Conservation (phyloP, 2,329 filamentous ascomycete genomes). For the Fusarium sp. region DNA sequence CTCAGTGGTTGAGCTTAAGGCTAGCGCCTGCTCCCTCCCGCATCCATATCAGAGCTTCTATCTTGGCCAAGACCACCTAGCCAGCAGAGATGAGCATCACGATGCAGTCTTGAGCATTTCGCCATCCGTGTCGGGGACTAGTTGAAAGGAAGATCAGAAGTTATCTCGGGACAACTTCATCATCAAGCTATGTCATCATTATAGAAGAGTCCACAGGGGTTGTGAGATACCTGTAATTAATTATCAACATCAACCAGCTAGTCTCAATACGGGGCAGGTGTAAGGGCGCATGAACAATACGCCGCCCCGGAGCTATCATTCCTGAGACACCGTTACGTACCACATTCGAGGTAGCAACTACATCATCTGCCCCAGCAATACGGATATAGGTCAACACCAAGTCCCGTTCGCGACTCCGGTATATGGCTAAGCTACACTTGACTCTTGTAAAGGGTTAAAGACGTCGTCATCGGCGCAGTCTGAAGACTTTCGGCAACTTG, state of each 20-base stretch:
- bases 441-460: slow-evolving; percentile 8
- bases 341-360: slow-evolving; percentile 28
- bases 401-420: slow-evolving; percentile 12
- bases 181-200: background rate
- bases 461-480: slow-evolving; percentile 27
- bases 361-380: slow-evolving; percentile 36
- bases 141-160: background rate
- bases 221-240: background rate
- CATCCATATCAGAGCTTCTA: background rate
- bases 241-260: background rate
- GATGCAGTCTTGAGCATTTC: background rate
- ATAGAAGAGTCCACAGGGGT: background rate
- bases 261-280: slow-evolving; percentile 9
- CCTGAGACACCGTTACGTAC: slow-evolving; percentile 25
- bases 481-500: slow-evolving; percentile 15
- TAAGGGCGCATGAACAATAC: slow-evolving; percentile 45
- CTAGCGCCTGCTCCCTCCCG: slow-evolving; percentile 14
- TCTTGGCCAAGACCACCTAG: background rate
- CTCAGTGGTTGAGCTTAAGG: slow-evolving; percentile 18
- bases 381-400: slow-evolving; percentile 6
- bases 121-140: too few relatives aligned
- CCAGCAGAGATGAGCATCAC: background rate
- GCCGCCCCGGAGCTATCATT: slow-evolving; percentile 39
- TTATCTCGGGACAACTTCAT: background rate
- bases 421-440: slow-evolving; percentile 9